phyloP scores from a whole-genome alignment of 805 yeast species.

The Saturnispora hagleri region DNA sequence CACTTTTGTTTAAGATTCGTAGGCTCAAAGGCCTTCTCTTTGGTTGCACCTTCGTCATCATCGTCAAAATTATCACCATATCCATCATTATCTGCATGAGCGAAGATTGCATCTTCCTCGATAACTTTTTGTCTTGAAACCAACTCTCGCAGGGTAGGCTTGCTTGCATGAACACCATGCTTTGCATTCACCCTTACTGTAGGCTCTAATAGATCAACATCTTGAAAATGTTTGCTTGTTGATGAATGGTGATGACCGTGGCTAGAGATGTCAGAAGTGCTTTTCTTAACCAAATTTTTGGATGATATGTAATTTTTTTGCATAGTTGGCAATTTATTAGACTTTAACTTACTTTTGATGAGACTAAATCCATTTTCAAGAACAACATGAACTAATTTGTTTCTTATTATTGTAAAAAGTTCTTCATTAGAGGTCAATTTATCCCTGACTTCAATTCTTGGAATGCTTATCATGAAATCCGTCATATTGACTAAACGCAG shows the following conservation, averaged over 20 bases:
- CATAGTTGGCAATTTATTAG: slow-evolving; percentile 2
- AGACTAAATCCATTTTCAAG: slow-evolving; percentile 67
- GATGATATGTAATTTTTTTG: neutral
- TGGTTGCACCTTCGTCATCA: neutral
- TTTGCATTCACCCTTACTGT: slow-evolving; percentile 17
- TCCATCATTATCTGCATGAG: slow-evolving; percentile 1
- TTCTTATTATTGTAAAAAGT: slow-evolving; percentile 50
- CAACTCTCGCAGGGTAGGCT: neutral
- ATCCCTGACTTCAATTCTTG: slow-evolving; percentile 48
- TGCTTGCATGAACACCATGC: neutral
- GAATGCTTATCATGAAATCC: slow-evolving; percentile 56
- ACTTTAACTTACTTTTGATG: slow-evolving; percentile 58
- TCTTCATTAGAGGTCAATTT: slow-evolving; percentile 70
- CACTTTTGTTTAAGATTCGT: neutral
- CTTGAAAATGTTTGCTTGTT: slow-evolving; percentile 4
- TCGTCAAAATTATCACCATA: neutral
- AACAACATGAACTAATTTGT: slow-evolving; percentile 46
- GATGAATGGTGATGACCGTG: slow-evolving; percentile 2
- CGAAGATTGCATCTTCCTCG: slow-evolving; percentile 8
- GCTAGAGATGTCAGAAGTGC: neutral
- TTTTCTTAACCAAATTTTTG: neutral
- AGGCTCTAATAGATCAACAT: slow-evolving; percentile 18
- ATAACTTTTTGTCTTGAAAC: neutral
- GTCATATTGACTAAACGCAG: slow-evolving; percentile 67
- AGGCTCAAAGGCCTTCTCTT: neutral